A percentile compares a stretch with the other conserved stretches of the same genome.
Conservation (phyloP, 1,284 basidiomycete species). For the Leccinum fallax region DNA sequence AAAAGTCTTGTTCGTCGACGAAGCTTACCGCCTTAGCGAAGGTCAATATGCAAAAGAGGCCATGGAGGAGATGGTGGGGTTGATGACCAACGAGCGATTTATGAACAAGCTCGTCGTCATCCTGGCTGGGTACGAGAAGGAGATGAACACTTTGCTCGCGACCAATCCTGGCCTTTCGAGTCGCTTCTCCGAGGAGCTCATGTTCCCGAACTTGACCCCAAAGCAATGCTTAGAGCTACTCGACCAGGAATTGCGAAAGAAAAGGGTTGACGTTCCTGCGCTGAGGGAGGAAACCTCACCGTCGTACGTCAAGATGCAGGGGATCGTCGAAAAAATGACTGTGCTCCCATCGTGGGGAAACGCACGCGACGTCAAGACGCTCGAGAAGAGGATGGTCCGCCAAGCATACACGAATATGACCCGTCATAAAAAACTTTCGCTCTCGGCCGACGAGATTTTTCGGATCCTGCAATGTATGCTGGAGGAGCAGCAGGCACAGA, state of each 20-base stretch:
- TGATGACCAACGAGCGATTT: conserved; percentile 58
- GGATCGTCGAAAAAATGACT: conserved; percentile 44
- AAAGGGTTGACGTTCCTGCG: conserved; percentile 30
- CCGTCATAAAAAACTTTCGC: conserved; percentile 42
- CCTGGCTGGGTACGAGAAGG: conserved; percentile 65
- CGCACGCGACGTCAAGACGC: conserved; percentile 58
- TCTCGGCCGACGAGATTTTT: conserved; percentile 22
- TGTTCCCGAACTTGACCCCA: conserved; percentile 53
- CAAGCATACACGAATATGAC: neutral
- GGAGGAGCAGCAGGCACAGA: conserved; percentile 17
- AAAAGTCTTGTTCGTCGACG: neutral
- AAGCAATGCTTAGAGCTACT: conserved; percentile 52
- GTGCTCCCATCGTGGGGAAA: conserved; percentile 61
- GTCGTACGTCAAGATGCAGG: conserved; percentile 39
- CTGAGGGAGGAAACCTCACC: conserved; percentile 39
- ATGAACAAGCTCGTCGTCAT: conserved; percentile 62
- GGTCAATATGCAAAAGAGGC: conserved; percentile 51
- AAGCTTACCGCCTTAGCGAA: neutral
- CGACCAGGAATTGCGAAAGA: neutral
- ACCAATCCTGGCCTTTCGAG: conserved; percentile 65
- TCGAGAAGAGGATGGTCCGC: conserved; percentile 42
- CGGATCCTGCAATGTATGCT: conserved; percentile 20
- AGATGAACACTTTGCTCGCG: conserved; percentile 60
- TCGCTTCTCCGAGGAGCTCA: conserved; percentile 61
- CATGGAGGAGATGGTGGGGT: conserved; percentile 62